phyloP scores from a whole-genome alignment of 495 filamentous ascomycete genomes.

The Penicillium goetzii region DNA sequence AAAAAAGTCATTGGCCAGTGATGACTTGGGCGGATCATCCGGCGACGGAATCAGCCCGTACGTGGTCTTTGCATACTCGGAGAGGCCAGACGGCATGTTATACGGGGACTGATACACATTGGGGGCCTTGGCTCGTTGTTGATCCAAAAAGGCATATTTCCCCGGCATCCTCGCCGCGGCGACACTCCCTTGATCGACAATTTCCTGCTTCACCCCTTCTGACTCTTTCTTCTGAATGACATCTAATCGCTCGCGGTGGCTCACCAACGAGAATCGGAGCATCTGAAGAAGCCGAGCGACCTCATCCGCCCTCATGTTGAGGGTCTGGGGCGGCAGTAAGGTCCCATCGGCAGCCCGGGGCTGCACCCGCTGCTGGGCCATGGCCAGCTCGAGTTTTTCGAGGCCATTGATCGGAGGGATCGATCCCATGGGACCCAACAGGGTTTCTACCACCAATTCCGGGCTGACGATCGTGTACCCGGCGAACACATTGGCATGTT shows the following conservation, averaged over 20 bases:
- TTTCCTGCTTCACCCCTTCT: conserved; percentile 43
- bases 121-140: conserved; percentile 47
- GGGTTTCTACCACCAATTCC: conserved; percentile 52
- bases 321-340: conserved; percentile 45
- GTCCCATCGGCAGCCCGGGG: conserved; percentile 49
- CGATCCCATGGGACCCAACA: conserved; percentile 53
- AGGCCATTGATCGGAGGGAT: conserved; percentile 49
- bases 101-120: conserved; percentile 54
- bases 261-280: conserved; percentile 53
- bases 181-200: conserved; percentile 38
- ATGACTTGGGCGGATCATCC: conserved; percentile 45
- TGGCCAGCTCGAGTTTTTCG: conserved; percentile 52
- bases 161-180: conserved; percentile 44
- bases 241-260: conserved; percentile 51
- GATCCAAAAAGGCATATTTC: conserved; percentile 51
- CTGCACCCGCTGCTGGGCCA: conserved; percentile 55
- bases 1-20: conserved; percentile 52
- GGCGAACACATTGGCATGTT: conserved; percentile 55
- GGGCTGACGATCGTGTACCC: conserved; percentile 54
- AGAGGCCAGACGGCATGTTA: conserved; percentile 52
- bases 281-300: conserved; percentile 51
- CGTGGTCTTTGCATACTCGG: conserved; percentile 48
- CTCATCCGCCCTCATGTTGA: conserved; percentile 55
- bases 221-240: conserved; percentile 51
- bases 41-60: conserved; percentile 43